These are phyloP conservation scores for Candida glucosophila DNA, from an alignment of 1,139 yeast species.

Conservation along the genomic window DNA sequence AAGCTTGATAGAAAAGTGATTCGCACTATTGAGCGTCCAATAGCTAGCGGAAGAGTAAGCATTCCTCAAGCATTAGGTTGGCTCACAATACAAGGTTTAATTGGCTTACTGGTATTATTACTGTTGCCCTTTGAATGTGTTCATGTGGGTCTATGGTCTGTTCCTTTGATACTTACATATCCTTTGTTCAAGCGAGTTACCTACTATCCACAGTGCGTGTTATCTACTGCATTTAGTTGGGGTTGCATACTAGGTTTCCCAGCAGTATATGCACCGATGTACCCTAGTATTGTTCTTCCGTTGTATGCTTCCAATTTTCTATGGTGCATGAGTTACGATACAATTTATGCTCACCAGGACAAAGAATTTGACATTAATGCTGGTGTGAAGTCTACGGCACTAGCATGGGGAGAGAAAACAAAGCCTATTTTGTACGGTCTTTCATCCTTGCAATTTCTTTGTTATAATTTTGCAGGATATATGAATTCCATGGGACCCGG, in stretches of 20 bases:
- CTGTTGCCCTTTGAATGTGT: conserved; percentile 78
- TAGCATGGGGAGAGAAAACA: conserved; percentile 81
- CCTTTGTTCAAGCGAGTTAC: conserved; percentile 93
- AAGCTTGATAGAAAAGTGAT: conserved; percentile 78
- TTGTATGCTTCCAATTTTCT: conserved; percentile 68
- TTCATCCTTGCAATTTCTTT: conserved; percentile 57
- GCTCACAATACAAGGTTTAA: conserved; percentile 63
- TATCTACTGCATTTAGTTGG: conserved; percentile 88
- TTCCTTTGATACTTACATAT: conserved; percentile 75
- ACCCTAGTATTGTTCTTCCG: conserved; percentile 67
- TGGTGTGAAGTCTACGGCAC: conserved; percentile 90
- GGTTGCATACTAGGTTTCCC: conserved; percentile 93
- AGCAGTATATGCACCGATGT: conserved; percentile 79
- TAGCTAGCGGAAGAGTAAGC: conserved; percentile 78
- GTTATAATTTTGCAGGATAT: conserved; percentile 65
- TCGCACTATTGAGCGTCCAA: conserved; percentile 82
- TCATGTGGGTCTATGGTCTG: conserved; percentile 70
- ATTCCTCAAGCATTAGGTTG: conserved; percentile 67
- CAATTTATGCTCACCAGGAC: conserved; percentile 97
- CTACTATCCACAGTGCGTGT: conserved; percentile 82
- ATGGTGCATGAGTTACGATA: conserved; percentile 96
- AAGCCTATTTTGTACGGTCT: conserved; percentile 59
- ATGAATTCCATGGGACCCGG: conserved; percentile 84
- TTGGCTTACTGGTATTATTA: conserved; percentile 69
- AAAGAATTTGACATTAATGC: conserved; percentile 79